Base-by-base conservation (phyloP, 2,329 filamentous ascomycete genomes). In the Rutstroemia sp. region DNA sequence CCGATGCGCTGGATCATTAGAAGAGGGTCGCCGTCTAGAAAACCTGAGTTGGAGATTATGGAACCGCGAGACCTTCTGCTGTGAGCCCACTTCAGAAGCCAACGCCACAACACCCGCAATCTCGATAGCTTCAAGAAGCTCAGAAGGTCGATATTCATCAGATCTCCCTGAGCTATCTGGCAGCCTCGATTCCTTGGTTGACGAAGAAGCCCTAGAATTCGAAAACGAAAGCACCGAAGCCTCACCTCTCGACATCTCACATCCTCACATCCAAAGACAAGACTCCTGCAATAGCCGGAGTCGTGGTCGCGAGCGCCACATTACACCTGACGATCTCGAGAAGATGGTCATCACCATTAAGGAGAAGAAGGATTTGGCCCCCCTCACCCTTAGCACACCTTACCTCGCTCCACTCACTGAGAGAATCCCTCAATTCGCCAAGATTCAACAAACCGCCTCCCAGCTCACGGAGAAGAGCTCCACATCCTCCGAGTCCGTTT, bases 21-120 rank as follows among this genome's bases (percentile, higher is more conserved):
- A 96, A 70, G 88, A 97, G 73, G 94, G 94, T 57, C 85, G 89
- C 69, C 81, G 94, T 68, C 78, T 96, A 70, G 94, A 97, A 72
- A 97, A 99, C 75, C 78, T 99, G 61, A 95, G 88, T 71, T 97
- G 94, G 94, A 80, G 94, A 66, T 76, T 97, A 60, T 97, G 92
- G 92, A 95, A 90, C 67, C 82, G 91, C 67, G 92, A 97, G 71
- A 92, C 89, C 10, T 90, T 96, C 66, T 95, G 92, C 73, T 92
- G 87, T 73, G 86, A 89, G 60, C 80, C 80, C 41, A 77, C 79
- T 58, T 77, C 79, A 64, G 76, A 78, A 65, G 73, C 75, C 25
- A 74, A 78, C 55, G 71, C 78, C 39, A 68, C 72, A 14, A 64
- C 72, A 2, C 67, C 73, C 46, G 71, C 73, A 3, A 71, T 73